Conservation (phyloP, 345 rosid species). For the Populus euphratica region DNA sequence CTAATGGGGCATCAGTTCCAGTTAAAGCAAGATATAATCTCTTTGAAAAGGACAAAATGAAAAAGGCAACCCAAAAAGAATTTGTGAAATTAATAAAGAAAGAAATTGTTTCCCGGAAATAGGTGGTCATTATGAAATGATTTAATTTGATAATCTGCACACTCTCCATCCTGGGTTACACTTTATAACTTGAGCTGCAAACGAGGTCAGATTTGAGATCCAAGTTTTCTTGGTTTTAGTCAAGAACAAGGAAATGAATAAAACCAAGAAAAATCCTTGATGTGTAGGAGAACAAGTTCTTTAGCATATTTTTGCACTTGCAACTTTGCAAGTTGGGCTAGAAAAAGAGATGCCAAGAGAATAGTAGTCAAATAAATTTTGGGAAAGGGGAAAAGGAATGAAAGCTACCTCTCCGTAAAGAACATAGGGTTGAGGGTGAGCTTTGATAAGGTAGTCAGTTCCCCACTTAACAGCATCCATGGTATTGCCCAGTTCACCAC, state of each 20-base stretch:
- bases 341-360: neutral
- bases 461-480: slow-evolving; percentile 95
- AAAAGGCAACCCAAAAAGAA: neutral
- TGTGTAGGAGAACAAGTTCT: neutral
- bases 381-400: neutral
- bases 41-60: slow-evolving; percentile 11
- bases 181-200: neutral
- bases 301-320: neutral
- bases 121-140: neutral
- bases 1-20: neutral
- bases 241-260: too few relatives aligned
- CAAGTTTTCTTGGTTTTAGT: neutral
- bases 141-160: neutral
- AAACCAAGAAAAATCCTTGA: neutral
- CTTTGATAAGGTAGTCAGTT: slow-evolving; percentile 91
- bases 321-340: neutral
- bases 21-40: neutral
- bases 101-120: neutral
- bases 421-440: slow-evolving; percentile 86
- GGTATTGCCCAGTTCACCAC: slow-evolving; percentile 83
- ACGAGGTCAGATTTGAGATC: neutral
- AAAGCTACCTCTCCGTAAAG: slow-evolving; percentile 87
- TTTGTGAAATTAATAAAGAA: neutral
- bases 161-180: neutral
- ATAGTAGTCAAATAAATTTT: neutral